Conservation (phyloP, 768 basidiomycete species). For the Xerocomellus chrysenteron region DNA sequence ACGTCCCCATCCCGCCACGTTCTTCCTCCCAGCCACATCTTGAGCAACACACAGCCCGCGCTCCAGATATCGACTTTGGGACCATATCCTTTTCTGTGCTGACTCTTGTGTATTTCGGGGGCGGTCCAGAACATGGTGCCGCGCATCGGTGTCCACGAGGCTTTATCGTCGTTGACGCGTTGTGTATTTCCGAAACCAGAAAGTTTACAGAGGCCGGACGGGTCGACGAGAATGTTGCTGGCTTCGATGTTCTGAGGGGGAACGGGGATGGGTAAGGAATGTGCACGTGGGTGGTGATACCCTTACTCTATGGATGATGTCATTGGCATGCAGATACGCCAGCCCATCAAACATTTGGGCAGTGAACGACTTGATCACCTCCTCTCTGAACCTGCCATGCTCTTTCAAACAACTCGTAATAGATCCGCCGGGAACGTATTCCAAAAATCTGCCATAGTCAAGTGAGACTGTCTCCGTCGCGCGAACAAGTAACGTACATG, state of each 20-base stretch:
- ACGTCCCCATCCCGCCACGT: slow-evolving; percentile 86
- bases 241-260: slow-evolving; percentile 79
- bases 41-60: slow-evolving; percentile 89
- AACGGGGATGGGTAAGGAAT: not conserved
- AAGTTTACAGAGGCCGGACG: slow-evolving; percentile 86
- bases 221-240: slow-evolving; percentile 92
- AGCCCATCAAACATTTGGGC: slow-evolving; percentile 83
- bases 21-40: slow-evolving; percentile 91
- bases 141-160: slow-evolving; percentile 84
- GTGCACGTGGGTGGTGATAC: not conserved
- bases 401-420: slow-evolving; percentile 82
- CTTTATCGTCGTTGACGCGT: slow-evolving; percentile 75
- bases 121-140: slow-evolving; percentile 99
- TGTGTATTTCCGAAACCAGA: slow-evolving; percentile 97
- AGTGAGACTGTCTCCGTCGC: not conserved
- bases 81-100: slow-evolving; percentile 76
- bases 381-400: slow-evolving; percentile 85
- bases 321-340: slow-evolving; percentile 84
- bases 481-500: slow-evolving; percentile 58
- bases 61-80: slow-evolving; percentile 98
- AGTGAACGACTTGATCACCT: slow-evolving; percentile 87
- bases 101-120: slow-evolving; percentile 81
- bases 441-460: slow-evolving; percentile 69
- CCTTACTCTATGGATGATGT: slow-evolving; percentile 85
- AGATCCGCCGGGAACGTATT: slow-evolving; percentile 95